Evolutionary conservation across 108 stramenopile species (phyloP).

Genomic region (Cylindrotheca closterium): DNA sequence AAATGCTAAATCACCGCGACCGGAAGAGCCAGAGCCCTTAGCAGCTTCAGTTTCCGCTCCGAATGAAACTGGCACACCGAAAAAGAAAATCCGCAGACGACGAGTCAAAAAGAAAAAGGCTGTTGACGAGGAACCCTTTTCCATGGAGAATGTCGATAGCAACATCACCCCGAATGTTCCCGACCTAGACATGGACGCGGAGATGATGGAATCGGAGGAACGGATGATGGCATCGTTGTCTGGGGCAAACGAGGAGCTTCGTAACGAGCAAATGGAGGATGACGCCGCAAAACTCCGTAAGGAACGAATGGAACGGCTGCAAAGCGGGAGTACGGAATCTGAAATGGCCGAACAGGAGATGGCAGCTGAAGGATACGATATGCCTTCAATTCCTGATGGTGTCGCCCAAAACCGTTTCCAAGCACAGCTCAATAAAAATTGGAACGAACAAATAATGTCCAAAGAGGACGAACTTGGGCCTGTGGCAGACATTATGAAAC

Average conservation of each 20-base stretch:
- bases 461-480: slow-evolving; percentile 72
- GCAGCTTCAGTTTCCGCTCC: slow-evolving; percentile 7
- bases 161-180: slow-evolving; percentile 21
- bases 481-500: slow-evolving; percentile 70
- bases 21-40: slow-evolving; percentile 11
- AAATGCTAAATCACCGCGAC: slow-evolving; percentile 27
- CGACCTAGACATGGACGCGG: slow-evolving; percentile 25
- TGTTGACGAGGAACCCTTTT: slow-evolving; percentile 36
- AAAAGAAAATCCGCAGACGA: slow-evolving; percentile 30
- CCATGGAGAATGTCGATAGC: neutral
- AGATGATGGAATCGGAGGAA: slow-evolving; percentile 5
- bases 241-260: slow-evolving; percentile 18
- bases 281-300: slow-evolving; percentile 46
- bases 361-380: slow-evolving; percentile 4
- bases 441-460: slow-evolving; percentile 78
- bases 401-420: slow-evolving; percentile 65
- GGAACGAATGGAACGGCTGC: slow-evolving; percentile 50
- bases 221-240: slow-evolving; percentile 2
- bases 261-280: slow-evolving; percentile 4
- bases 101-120: slow-evolving; percentile 21
- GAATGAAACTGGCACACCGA: slow-evolving; percentile 10
- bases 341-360: slow-evolving; percentile 2
- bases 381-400: slow-evolving; percentile 7
- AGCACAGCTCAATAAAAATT: slow-evolving; percentile 64
- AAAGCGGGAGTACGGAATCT: neutral